Percentiles rank a stretch among this genome's conserved stretches.
Evolutionary conservation across 495 filamentous ascomycete species (phyloP).

Genomic region (Aspergillus funiculosus): DNA sequence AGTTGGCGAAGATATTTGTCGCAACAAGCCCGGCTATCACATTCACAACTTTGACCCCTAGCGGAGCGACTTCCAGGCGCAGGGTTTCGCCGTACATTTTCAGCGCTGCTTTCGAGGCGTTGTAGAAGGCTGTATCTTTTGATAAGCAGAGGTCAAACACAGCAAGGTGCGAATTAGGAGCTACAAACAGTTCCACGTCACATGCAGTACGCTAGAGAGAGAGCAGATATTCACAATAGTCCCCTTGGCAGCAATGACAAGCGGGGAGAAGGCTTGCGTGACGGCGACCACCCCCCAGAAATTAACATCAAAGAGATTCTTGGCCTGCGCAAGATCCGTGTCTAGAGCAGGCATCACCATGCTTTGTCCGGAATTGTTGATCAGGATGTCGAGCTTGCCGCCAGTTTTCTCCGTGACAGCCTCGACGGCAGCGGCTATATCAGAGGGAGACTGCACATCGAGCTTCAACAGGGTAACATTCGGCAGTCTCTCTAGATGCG

Average conservation of each 20-base stretch:
- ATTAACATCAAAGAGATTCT: conserved; percentile 56
- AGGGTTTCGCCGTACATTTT: conserved; percentile 45
- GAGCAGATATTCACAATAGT: conserved; percentile 50
- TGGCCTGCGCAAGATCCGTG: conserved; percentile 44
- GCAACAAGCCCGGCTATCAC: conserved; percentile 22
- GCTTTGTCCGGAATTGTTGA: conserved; percentile 60
- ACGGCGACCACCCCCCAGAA: conserved; percentile 53
- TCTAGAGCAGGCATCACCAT: conserved; percentile 51
- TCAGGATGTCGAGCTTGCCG: conserved; percentile 56
- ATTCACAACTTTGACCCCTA: conserved; percentile 51
- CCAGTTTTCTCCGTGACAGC: conserved; percentile 50
- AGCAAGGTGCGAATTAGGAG: conserved; percentile 26
- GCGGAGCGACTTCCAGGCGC: conserved; percentile 48
- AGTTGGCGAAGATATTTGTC: conserved; percentile 4
- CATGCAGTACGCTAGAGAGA: conserved; percentile 29
- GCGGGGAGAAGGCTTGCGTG: conserved; percentile 49
- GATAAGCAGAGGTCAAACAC: too few species aligned
- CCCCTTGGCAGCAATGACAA: conserved; percentile 47
- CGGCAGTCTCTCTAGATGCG: conserved; percentile 18
- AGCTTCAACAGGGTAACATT: conserved; percentile 17
- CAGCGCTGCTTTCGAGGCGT: conserved; percentile 50
- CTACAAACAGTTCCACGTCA: conserved; percentile 6
- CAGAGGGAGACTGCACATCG: conserved; percentile 15
- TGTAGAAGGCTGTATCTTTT: conserved; percentile 32
- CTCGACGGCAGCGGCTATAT: conserved; percentile 25